Base-by-base conservation (phyloP, 768 basidiomycete genomes). In the Psilocybe tampanensis region DNA sequence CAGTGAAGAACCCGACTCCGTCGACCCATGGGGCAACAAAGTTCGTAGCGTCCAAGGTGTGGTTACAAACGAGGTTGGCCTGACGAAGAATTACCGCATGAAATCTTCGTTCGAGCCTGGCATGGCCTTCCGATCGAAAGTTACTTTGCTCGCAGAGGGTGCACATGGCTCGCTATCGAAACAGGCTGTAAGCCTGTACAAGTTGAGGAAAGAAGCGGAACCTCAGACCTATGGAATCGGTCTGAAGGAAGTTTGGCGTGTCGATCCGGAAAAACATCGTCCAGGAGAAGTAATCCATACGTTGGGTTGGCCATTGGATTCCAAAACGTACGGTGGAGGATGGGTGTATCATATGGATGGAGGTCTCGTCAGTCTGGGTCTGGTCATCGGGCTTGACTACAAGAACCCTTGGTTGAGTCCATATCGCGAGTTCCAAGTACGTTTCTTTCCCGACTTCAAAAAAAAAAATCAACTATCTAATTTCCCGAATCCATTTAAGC, bases 271-370 rank as follows among this genome's bases (percentile, higher is more conserved):
- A 42, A 71, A 76, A 52, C 82, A 94, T 69, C 71, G 81, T 24
- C 85, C 93, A 0, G 92, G 92, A 18, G 68, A 92, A 66, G 86
- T 97, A n/a, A 82, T 95, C 6, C 97, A 99, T 72, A 94, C 93
- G 8, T 76, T 99, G 65, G 97, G 97, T 6, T 98, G 90, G 92
- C 97, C 97, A 0, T 74, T 99, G 54, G 86, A 90, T 68, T 81
- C 73, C 62, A 73, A 84, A 50, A 95, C 94, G 1, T 92, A 97
- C 66, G 97, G 96, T 2, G 97, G 97, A 1, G 91, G 92, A 8
- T 98, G 88, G 85, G 80, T 92, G 3, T 99, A 99, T 70, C 97
- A 98, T 69, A 95, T 97, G 93, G 91, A 86, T 36, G 92, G 88
- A 54, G 90, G 92, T 1, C 83, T 97, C 44, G 92, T 99, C 61